These are phyloP conservation scores for Kingdonia uniflora DNA, from an alignment of 164 flowering plant genomes.

Conservation along the genomic window DNA sequence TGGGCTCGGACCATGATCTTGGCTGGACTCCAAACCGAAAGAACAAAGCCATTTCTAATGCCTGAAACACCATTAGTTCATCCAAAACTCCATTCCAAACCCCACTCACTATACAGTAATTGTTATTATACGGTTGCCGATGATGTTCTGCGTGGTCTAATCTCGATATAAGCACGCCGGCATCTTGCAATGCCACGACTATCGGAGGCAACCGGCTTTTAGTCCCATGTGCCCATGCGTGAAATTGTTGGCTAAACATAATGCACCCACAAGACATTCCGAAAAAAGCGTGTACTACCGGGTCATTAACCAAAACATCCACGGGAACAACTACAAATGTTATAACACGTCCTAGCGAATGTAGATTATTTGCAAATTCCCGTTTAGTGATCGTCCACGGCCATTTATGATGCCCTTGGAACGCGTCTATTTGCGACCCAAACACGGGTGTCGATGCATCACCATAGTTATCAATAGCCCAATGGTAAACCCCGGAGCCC, in stretches of 20 bases:
- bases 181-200: slow-evolving; percentile 66
- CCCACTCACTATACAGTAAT: slow-evolving; percentile 88
- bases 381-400: slow-evolving; percentile 81
- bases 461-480: slow-evolving; percentile 93
- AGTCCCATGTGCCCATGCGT: slow-evolving; percentile 87
- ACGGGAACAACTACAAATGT: slow-evolving; percentile 50
- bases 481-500: slow-evolving; percentile 81
- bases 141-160: slow-evolving; percentile 66
- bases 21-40: slow-evolving; percentile 62
- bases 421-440: slow-evolving; percentile 73
- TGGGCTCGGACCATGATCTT: slow-evolving; percentile 76
- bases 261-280: slow-evolving; percentile 53
- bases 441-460: slow-evolving; percentile 51
- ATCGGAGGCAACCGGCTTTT: slow-evolving; percentile 53
- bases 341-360: slow-evolving; percentile 50
- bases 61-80: slow-evolving; percentile 40
- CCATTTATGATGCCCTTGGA: slow-evolving; percentile 75
- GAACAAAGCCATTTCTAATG: slow-evolving; percentile 64
- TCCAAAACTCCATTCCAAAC: slow-evolving; percentile 74
- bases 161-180: slow-evolving; percentile 60
- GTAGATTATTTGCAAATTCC: slow-evolving; percentile 67
- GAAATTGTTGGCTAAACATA: slow-evolving; percentile 93
- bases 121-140: slow-evolving; percentile 62
- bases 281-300: slow-evolving; percentile 37
- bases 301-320: slow-evolving; percentile 26